These are phyloP conservation scores for Nicotiana paniculata DNA, from an alignment of 257 asterid species.

Conservation along the genomic window DNA sequence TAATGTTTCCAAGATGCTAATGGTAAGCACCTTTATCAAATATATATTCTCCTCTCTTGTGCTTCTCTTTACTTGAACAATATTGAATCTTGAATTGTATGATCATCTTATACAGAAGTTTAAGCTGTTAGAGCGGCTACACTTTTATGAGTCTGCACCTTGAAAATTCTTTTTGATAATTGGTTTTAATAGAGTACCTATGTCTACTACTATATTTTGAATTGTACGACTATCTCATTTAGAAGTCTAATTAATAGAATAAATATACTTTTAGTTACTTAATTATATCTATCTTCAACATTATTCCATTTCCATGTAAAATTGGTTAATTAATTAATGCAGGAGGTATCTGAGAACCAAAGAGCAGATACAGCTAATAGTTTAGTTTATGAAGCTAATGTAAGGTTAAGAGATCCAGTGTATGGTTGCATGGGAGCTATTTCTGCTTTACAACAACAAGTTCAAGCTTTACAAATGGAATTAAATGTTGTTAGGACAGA, in stretches of 20 bases:
- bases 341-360: constrained; percentile 78
- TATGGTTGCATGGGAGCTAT: constrained; percentile 90
- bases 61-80: too few species aligned
- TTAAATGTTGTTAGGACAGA: constrained; percentile 47
- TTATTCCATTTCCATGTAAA: not conserved
- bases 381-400: constrained; percentile 78
- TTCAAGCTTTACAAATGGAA: constrained; percentile 52
- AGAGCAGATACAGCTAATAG: constrained; percentile 81
- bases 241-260: too few species aligned
- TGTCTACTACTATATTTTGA: too few species aligned
- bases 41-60: too few species aligned
- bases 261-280: not conserved
- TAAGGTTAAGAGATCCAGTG: constrained; percentile 75
- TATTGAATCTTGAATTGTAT: not conserved
- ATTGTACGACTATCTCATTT: too few species aligned
- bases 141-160: too few species aligned
- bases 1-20: constrained; percentile 87
- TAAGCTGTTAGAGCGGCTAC: not conserved
- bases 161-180: too few species aligned
- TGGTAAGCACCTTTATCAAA: constrained; percentile 33
- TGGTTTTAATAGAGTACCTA: too few species aligned
- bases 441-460: constrained; percentile 62
- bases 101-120: too few species aligned
- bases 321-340: not conserved
- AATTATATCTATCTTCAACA: not conserved